Percentiles rank a stretch among this genome's conserved stretches.
phyloP scores from a whole-genome alignment of 495 filamentous ascomycete genomes.

The Sporormia fimetaria region DNA sequence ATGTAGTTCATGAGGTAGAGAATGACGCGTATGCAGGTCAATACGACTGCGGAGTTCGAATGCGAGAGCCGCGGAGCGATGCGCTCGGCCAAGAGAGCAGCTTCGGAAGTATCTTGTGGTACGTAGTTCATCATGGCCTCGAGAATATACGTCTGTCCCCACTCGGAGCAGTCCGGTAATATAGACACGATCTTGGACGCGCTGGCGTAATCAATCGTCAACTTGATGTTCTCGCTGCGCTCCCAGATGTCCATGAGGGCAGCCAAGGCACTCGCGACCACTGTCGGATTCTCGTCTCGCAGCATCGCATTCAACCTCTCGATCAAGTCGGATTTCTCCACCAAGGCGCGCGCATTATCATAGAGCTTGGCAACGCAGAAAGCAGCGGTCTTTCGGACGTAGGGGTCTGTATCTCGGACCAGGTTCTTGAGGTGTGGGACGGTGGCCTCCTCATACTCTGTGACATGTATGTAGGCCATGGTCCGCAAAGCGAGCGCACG shows the following conservation, averaged over 20 bases:
- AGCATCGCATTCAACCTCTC: constrained; percentile 83
- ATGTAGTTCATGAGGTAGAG: constrained; percentile 99
- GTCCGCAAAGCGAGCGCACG: constrained; percentile 87
- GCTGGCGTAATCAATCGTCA: constrained; percentile 94
- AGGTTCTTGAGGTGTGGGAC: constrained; percentile 72
- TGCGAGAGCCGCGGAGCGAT: constrained; percentile 90
- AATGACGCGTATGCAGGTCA: constrained; percentile 91
- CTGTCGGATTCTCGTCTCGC: constrained; percentile 91
- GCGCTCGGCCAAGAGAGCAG: constrained; percentile 79
- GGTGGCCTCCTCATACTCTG: constrained; percentile 87
- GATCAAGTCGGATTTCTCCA: constrained; percentile 84
- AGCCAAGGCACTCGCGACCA: constrained; percentile 88
- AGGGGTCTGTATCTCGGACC: constrained; percentile 81
- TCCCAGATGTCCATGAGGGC: constrained; percentile 98
- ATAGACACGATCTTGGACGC: constrained; percentile 97
- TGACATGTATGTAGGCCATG: constrained; percentile 94
- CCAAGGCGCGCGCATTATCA: constrained; percentile 83
- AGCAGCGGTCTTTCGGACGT: constrained; percentile 94
- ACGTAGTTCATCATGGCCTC: constrained; percentile 98
- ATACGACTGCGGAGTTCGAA: constrained; percentile 88
- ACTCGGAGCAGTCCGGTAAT: constrained; percentile 94
- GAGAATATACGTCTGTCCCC: constrained; percentile 98
- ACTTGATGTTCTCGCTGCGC: constrained; percentile 88
- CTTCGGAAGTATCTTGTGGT: constrained; percentile 80
- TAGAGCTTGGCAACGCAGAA: constrained; percentile 97